Base-by-base conservation (phyloP, 75 land plant species). In the Picea glauca region DNA sequence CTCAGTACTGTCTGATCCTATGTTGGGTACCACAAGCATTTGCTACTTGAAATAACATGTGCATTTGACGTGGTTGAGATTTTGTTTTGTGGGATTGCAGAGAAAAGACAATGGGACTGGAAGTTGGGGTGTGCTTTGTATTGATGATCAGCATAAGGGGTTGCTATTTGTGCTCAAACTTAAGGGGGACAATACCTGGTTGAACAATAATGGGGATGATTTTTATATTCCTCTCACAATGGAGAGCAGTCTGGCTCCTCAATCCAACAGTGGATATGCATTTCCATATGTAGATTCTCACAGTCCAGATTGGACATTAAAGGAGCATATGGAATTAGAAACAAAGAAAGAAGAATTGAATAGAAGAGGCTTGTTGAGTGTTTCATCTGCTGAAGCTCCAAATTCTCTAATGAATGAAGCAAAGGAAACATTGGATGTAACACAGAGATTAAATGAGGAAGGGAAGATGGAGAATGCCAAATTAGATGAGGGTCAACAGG, bases 91-190 rank as follows among this genome's bases (percentile, higher is more conserved):
- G 46, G 23, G 54, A 66, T 62, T 62, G 58, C 86, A 87, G 88
- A 79, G 80, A 74, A 86, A 86, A 79, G 82, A 76, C 12, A 81
- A 76, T 56, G 91, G 85, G 35, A 32, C 12, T 67, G 93, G 93
- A 67, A 82, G 77, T 50, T 35, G 32, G 50, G 88, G 85, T 67
- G 72, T 77, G 13, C 89, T 91, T 58, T 74, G 81, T 58, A 23
- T 91, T 62, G 80, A 88, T 62, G 77, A 84, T 57, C 76, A 77
- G 38, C 33, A 82, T 40, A 3, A 7, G 12, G 93, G 90, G 9
- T 72, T 91, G 73, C 78, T 87, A 56, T 91, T 91, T 80, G 93
- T 89, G 57, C 85, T 91, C 78, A 91, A 88, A 76, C 70, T 81
- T 43, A 81, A 81, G 56, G 84, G 85, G 6, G 81, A 79, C 57